Conservation (phyloP, 768 basidiomycete species). For the Pulveroboletus sp. region DNA sequence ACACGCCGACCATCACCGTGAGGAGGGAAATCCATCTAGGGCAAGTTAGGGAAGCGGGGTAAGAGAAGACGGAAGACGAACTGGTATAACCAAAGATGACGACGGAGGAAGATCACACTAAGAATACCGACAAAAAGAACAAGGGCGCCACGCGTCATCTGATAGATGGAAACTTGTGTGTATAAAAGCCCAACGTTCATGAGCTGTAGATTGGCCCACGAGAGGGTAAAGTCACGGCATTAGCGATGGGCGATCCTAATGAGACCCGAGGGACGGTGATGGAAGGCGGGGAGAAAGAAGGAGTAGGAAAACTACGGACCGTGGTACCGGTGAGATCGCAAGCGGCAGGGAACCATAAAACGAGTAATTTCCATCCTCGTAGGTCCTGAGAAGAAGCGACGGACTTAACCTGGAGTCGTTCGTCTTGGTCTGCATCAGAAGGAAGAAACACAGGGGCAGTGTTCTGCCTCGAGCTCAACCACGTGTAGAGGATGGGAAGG, state of each 20-base stretch:
- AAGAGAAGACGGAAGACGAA: slow-evolving; percentile 29
- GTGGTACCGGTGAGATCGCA: slow-evolving; percentile 93
- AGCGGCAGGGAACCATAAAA: slow-evolving; percentile 83
- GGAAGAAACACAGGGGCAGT: slow-evolving; percentile 51
- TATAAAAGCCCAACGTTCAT: slow-evolving; percentile 97
- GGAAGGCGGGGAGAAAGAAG: slow-evolving; percentile 7
- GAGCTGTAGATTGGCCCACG: slow-evolving; percentile 37
- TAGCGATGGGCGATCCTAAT: slow-evolving; percentile 10
- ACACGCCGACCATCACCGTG: slow-evolving; percentile 83
- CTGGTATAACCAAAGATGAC: slow-evolving; percentile 87
- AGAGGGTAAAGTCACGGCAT: slow-evolving; percentile 14
- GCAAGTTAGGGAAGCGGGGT: slow-evolving; percentile 1
- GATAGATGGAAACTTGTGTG: slow-evolving; percentile 95
- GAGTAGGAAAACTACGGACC: slow-evolving; percentile 41
- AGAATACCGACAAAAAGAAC: slow-evolving; percentile 92
- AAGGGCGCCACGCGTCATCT: slow-evolving; percentile 91
- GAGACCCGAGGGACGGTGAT: slow-evolving; percentile 3
- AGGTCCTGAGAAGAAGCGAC: slow-evolving; percentile 39
- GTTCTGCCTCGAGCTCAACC: slow-evolving; percentile 46
- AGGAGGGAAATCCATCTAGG: slow-evolving; percentile 84
- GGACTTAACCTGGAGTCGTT: slow-evolving; percentile 32
- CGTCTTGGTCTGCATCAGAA: slow-evolving; percentile 44
- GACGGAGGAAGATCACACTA: slow-evolving; percentile 84
- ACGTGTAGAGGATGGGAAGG: slow-evolving; percentile 74
- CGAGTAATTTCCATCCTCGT: slow-evolving; percentile 62